These are phyloP conservation scores for Cystoisospora suis DNA, from an alignment of 169 alveolate species.

Conservation along the genomic window DNA sequence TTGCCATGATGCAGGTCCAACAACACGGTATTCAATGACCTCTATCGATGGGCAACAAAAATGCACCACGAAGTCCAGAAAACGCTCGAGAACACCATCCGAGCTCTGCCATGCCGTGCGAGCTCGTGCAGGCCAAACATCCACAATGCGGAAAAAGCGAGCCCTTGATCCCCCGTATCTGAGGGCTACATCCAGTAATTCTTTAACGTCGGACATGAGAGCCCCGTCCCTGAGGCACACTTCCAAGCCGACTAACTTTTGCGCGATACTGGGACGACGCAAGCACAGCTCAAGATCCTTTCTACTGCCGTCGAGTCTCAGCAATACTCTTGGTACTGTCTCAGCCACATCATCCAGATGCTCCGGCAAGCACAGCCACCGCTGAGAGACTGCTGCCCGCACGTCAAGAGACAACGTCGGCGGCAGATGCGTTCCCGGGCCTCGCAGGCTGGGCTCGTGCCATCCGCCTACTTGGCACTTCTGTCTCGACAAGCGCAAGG, in stretches of 20 bases:
- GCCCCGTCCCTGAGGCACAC: background rate
- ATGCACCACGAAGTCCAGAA: background rate
- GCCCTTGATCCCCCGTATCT: background rate
- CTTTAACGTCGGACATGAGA: background rate
- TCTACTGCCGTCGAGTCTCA: background rate
- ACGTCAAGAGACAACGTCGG: background rate
- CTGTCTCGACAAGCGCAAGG: background rate
- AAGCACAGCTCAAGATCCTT: background rate
- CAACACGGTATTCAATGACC: background rate
- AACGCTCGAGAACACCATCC: background rate
- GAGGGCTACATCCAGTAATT: background rate
- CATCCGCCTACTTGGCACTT: background rate
- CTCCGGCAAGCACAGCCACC: background rate
- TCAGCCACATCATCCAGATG: background rate
- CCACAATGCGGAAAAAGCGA: background rate
- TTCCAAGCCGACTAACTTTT: background rate
- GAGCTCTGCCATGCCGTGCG: background rate
- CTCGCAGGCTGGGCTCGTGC: background rate
- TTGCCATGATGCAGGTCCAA: constrained; percentile 10
- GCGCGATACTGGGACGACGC: background rate
- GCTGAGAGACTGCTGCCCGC: background rate
- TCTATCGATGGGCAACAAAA: background rate
- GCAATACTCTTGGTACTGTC: background rate
- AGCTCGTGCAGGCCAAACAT: background rate
- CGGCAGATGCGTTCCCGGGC: background rate